Evolutionary conservation across 2,329 filamentous ascomycete species (phyloP).

Genomic region (Trichoderma koningiopsis): DNA sequence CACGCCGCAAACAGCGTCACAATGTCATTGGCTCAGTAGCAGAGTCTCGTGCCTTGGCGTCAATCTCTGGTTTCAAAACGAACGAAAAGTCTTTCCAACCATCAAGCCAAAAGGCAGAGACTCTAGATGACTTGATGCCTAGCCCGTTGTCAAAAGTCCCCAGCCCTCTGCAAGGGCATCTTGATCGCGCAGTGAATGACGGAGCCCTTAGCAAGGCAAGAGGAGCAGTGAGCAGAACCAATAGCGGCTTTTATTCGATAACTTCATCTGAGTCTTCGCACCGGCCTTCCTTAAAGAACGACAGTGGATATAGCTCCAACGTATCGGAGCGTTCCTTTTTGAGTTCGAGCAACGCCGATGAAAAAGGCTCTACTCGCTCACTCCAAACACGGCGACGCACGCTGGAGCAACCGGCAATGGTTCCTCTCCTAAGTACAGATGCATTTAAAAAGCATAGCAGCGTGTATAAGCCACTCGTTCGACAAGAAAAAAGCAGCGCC

Average conservation of each 20-base stretch:
- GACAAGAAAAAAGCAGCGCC: background rate
- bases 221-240: slow-evolving; percentile 12
- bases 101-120: background rate
- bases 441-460: slow-evolving; percentile 4
- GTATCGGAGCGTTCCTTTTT: slow-evolving; percentile 58
- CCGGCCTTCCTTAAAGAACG: slow-evolving; percentile 37
- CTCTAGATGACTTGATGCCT: slow-evolving; percentile 2
- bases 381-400: background rate
- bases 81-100: background rate
- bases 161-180: background rate
- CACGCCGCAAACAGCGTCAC: slow-evolving; percentile 3
- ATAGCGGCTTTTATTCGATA: slow-evolving; percentile 14
- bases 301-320: slow-evolving; percentile 63
- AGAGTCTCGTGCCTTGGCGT: slow-evolving; percentile 24
- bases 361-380: background rate
- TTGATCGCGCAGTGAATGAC: background rate
- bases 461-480: slow-evolving; percentile 23
- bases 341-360: slow-evolving; percentile 28
- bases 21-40: background rate
- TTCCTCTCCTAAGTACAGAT: background rate
- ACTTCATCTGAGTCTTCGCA: slow-evolving; percentile 20
- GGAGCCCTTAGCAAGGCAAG: background rate
- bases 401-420: background rate
- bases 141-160: slow-evolving; percentile 11
- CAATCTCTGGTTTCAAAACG: background rate